phyloP scores from a whole-genome alignment of 2,329 filamentous ascomycete genomes.

The Byssothecium circinans region DNA sequence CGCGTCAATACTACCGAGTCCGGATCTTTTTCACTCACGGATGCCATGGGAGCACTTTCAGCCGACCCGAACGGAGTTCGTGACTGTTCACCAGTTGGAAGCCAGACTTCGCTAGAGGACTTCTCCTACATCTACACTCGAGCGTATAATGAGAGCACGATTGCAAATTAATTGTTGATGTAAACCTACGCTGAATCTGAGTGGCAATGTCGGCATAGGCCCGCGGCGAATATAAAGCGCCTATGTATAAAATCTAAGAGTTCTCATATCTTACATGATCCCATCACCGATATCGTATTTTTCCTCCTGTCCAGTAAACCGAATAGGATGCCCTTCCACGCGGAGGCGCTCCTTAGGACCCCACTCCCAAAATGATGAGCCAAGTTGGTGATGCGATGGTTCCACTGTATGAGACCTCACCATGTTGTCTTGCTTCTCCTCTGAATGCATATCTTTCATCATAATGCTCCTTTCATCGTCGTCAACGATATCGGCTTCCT shows the following conservation, averaged over 20 bases:
- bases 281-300: neutral
- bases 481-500: neutral
- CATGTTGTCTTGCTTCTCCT: neutral
- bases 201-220: neutral
- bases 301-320: neutral
- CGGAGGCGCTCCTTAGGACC: neutral
- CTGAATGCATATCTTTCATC: neutral
- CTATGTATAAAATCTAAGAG: too few relatives aligned
- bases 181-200: neutral
- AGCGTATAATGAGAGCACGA: neutral
- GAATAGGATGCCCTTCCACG: neutral
- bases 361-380: neutral
- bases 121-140: neutral
- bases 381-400: neutral
- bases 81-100: too few relatives aligned
- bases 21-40: too few relatives aligned
- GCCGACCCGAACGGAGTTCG: too few relatives aligned
- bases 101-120: neutral
- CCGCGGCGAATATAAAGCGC: too few relatives aligned
- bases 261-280: neutral
- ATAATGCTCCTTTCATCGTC: constrained; percentile 8
- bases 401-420: neutral
- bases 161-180: neutral
- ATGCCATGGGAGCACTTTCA: too few relatives aligned
- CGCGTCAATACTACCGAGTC: too few relatives aligned